Base-by-base conservation (phyloP, 1,284 basidiomycete species). In the Sanghuangporus weigelae region DNA sequence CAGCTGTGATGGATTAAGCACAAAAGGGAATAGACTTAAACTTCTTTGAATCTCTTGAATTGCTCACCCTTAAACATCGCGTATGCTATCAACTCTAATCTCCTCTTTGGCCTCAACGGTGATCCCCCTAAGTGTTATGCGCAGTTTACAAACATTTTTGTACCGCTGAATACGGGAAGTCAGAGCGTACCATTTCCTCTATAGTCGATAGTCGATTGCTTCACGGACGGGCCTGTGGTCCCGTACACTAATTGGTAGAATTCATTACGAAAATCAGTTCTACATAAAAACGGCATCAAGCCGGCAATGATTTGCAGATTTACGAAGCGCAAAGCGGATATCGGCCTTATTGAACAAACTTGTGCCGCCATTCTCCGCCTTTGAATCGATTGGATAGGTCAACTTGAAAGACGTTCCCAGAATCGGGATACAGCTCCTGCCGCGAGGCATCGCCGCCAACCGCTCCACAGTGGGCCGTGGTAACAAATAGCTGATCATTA, bases 401-500 rank as follows among this genome's bases (percentile, higher is more conserved):
- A 46, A 87, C 79, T 7, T 78, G 75, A 70, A 89, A 89, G 16
- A 89, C 68, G 71, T 89, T 77, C 2, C 87, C 87, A 26, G 86
- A 89, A 69, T 87, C 79, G 35, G 84, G 84, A 68, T 78, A 89
- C 51, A 77, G 69, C 42, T 71, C 69, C 70, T 89, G 85, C 64
- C 77, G 73, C 54, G 69, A 74, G 12, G 75, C 72, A 68, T 86
- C 81, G 8, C 81, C 83, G 42, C 81, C 81, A 59, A 78, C 74
- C 3, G 83, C 84, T 31, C 81, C 79, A 67, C 84, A 86, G 67
- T 86, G 85, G 16, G 86, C 86, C 5, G 85, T 84, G 8, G 87
- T 89, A 10, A 89, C 81, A 68, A 82, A 89, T 48, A 89, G 68
- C 68, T 85, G 80, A 68, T 89, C 85, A 53, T 84, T 77, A 51